Conservation (phyloP, 2,329 filamentous ascomycete genomes). For the Colletotrichum trifolii region DNA sequence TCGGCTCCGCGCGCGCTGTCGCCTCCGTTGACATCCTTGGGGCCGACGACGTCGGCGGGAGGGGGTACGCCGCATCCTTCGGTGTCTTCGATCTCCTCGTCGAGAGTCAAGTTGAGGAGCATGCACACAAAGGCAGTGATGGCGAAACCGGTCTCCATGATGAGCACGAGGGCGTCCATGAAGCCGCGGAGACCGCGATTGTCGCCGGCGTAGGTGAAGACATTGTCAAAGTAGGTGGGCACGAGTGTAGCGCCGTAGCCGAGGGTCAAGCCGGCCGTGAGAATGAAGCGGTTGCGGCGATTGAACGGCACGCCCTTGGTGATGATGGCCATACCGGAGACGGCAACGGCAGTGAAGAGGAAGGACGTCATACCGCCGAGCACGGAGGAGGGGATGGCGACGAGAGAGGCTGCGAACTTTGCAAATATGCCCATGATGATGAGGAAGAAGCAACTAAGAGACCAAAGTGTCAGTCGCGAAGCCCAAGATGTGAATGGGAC, state of each 20-base stretch:
- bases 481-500: background rate
- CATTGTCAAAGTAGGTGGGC: conserved; percentile 73
- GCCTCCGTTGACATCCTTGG: conserved; percentile 26
- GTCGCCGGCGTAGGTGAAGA: conserved; percentile 78
- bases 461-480: background rate
- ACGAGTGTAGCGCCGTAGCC: conserved; percentile 78
- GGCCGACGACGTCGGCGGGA: background rate
- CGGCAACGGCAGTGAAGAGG: conserved; percentile 80
- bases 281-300: conserved; percentile 84
- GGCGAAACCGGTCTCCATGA: conserved; percentile 81
- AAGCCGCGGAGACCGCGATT: conserved; percentile 78
- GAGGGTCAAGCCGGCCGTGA: conserved; percentile 78
- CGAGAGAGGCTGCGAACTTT: conserved; percentile 84
- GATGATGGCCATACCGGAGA: conserved; percentile 82
- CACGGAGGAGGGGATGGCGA: conserved; percentile 76
- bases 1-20: conserved; percentile 33
- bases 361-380: conserved; percentile 82
- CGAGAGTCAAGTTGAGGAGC: conserved; percentile 77
- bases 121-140: conserved; percentile 80
- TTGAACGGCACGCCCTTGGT: conserved; percentile 76
- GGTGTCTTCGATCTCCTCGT: conserved; percentile 79
- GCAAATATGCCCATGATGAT: conserved; percentile 84
- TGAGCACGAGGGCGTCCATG: conserved; percentile 76
- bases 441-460: conserved; percentile 72
- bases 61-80: conserved; percentile 27